These are phyloP conservation scores for Cryptococcus maquisensis DNA, from an alignment of 1,284 basidiomycete species.

Conservation along the genomic window DNA sequence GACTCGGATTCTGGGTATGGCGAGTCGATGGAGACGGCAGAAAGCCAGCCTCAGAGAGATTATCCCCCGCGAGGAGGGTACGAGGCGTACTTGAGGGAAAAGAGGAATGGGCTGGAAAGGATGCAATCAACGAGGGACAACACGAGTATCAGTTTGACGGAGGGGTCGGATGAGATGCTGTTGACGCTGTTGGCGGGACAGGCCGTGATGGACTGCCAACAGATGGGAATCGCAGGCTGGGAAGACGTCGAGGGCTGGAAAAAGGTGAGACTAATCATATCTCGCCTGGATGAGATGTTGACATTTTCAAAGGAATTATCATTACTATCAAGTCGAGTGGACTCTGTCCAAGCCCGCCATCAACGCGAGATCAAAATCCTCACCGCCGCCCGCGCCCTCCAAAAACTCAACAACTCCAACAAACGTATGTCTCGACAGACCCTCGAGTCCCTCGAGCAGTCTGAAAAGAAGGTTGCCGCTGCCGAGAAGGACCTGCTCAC, in stretches of 20 bases:
- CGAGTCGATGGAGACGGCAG: background rate
- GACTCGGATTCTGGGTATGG: conserved; percentile 4
- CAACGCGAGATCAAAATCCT: conserved; percentile 50
- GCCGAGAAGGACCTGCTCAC: conserved; percentile 49
- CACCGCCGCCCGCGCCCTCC: conserved; percentile 46
- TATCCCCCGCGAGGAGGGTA: background rate
- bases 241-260: conserved; percentile 85
- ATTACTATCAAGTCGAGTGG: conserved; percentile 38
- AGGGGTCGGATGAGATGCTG: conserved; percentile 64
- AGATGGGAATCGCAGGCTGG: conserved; percentile 66
- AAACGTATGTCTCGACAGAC: conserved; percentile 49
- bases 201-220: conserved; percentile 66
- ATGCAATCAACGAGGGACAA: conserved; percentile 7
- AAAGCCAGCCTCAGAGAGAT: conserved; percentile 3
- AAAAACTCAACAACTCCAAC: conserved; percentile 46
- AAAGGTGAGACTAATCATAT: background rate
- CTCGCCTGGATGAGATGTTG: background rate
- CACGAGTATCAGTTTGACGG: conserved; percentile 17
- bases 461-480: conserved; percentile 45
- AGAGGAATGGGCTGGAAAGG: background rate
- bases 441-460: conserved; percentile 45
- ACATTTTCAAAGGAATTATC: conserved; percentile 35
- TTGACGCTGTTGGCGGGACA: conserved; percentile 79
- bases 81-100: conserved; percentile 1
- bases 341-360: conserved; percentile 40